Evolutionary conservation across 2,329 filamentous ascomycete genomes (phyloP), one percentile per base, ranked within the genome.

Genomic region (Neofusicoccum sp.): DNA sequence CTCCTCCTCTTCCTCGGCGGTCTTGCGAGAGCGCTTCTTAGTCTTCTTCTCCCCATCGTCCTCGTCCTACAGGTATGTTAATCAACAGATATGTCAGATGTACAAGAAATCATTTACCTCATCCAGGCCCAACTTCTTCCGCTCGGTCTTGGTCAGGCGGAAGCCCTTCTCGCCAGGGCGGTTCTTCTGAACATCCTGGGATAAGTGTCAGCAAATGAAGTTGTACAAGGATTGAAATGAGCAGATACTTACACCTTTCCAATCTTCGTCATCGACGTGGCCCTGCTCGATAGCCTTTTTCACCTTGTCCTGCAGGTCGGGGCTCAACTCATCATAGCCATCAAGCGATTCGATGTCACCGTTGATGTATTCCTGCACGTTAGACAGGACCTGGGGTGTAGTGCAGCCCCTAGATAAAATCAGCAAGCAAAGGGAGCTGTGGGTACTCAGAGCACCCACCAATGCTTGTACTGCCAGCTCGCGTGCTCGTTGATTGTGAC

Each of bases 181-280:
- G 73, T 95, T 96, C 78, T 86, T 85, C 71, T 90, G 89, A 3
- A 85, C 80, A 67, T 96, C 91, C 91, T 95, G 68, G 22, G 65
- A 28, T 69, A 68, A 65, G 70, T 70, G 9, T 47, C 69, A 49
- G 3, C 8, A 58, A 58, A 22, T 22, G 22, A 70, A 66, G 34
- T 66, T 65, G 59, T 34, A 29, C 1, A 7, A 28, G 11, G 36
- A 28, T 8, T 44, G 48, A 43, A 29, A 28, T 66, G 45, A 33
- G 61, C 36, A 29, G 69, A 14, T 29, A 81, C 90, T 79, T 84
- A 96, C 93, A 11, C 92, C 92, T 37, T 89, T 94, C 87, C 92
- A 97, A 69, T 97, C 94, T 58, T 91, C 89, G 45, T 92, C 84
- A 68, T 90, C 89, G 69, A 98, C 89, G 70, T 95, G 91, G 29